Conservation (phyloP, 108 stramenopile genomes). For the Skeletonema grethae region DNA sequence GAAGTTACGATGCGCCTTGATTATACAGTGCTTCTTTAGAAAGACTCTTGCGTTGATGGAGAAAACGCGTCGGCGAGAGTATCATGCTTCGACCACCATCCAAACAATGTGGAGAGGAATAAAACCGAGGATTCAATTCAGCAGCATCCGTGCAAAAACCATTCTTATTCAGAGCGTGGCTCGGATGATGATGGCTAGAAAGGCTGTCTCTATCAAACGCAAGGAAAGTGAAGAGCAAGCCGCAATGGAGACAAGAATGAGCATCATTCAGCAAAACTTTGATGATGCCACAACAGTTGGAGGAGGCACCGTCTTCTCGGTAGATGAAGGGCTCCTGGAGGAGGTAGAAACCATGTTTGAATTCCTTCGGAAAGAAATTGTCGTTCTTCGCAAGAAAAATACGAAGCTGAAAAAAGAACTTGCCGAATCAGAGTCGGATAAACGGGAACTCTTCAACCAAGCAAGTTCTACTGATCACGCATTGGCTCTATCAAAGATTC, state of each 20-base stretch:
- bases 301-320: slow-evolving; percentile 44
- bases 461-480: slow-evolving; percentile 40
- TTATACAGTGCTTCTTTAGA: slow-evolving; percentile 76
- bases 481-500: slow-evolving; percentile 45
- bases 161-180: slow-evolving; percentile 31
- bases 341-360: slow-evolving; percentile 67
- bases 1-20: slow-evolving; percentile 40
- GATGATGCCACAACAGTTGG: slow-evolving; percentile 43
- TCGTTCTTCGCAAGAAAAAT: slow-evolving; percentile 49
- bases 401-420: slow-evolving; percentile 47
- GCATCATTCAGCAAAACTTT: slow-evolving; percentile 49
- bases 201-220: slow-evolving; percentile 17
- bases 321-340: slow-evolving; percentile 51
- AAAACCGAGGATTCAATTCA: slow-evolving; percentile 31
- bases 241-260: slow-evolving; percentile 41
- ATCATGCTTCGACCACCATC: slow-evolving; percentile 61
- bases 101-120: slow-evolving; percentile 65
- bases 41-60: slow-evolving; percentile 43
- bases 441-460: slow-evolving; percentile 48
- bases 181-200: slow-evolving; percentile 34
- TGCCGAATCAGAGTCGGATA: slow-evolving; percentile 47
- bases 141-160: slow-evolving; percentile 6
- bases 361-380: slow-evolving; percentile 56
- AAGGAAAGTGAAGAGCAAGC: slow-evolving; percentile 32
- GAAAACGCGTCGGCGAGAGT: slow-evolving; percentile 47